Evolutionary conservation across 2,329 filamentous ascomycete genomes (phyloP).

Genomic region (Sporothrix euskadiensis): DNA sequence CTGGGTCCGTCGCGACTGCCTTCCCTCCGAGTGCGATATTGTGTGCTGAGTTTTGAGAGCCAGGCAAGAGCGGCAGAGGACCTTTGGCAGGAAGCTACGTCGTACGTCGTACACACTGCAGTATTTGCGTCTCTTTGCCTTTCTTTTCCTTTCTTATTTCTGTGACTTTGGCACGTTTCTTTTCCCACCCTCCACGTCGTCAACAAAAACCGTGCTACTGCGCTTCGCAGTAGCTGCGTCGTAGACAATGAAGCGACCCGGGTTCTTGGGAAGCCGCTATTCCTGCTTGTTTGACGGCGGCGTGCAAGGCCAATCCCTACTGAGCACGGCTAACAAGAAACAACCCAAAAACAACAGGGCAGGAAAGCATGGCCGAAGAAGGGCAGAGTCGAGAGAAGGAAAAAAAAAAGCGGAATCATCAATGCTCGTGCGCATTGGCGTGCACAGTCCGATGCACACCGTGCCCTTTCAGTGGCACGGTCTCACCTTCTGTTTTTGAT

Average conservation of each 20-base stretch:
- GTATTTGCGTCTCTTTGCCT: not conserved
- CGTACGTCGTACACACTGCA: too few relatives aligned
- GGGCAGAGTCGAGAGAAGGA: not conserved
- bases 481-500: not conserved
- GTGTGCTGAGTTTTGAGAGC: not conserved
- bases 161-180: not conserved
- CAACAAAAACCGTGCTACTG: conserved; percentile 11
- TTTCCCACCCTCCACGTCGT: not conserved
- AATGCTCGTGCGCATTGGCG: not conserved
- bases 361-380: not conserved
- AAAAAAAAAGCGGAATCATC: not conserved
- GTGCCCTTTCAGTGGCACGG: not conserved
- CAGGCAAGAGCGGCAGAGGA: conserved; percentile 6
- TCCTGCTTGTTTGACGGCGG: not conserved
- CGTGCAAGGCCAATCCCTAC: not conserved
- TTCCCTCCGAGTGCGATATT: not conserved
- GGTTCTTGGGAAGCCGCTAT: conserved; percentile 25
- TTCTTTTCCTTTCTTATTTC: not conserved
- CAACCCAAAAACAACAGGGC: too few relatives aligned
- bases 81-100: not conserved
- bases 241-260: conserved; percentile 18
- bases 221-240: conserved; percentile 9
- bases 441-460: conserved; percentile 9
- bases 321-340: conserved; percentile 3
- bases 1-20: not conserved